These are phyloP conservation scores for Aspergillus leporis DNA, from an alignment of 495 filamentous ascomycete genomes.

Conservation along the genomic window DNA sequence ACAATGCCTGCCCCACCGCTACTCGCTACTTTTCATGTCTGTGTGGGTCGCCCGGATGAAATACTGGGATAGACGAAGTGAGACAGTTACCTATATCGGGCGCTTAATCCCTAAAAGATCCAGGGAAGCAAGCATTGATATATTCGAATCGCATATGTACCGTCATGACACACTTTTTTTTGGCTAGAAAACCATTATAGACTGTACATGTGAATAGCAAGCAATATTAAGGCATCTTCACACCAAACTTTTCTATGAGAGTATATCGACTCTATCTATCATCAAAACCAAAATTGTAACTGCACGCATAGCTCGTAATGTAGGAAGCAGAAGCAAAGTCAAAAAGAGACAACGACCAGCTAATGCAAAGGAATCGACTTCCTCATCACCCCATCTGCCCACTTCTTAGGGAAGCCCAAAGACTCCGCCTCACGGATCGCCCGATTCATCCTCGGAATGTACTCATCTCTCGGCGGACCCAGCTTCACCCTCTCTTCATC, in stretches of 20 bases:
- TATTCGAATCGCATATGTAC: not conserved
- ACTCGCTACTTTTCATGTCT: not conserved
- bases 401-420: conserved; percentile 56
- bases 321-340: not conserved
- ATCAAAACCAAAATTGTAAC: not conserved
- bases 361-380: conserved; percentile 49
- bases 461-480: conserved; percentile 57
- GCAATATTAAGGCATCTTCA: too few species aligned
- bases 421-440: conserved; percentile 61
- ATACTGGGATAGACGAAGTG: not conserved
- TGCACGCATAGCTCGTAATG: not conserved
- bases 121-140: not conserved
- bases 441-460: conserved; percentile 66
- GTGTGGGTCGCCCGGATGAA: not conserved
- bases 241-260: not conserved
- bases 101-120: not conserved
- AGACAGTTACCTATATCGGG: not conserved
- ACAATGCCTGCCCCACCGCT: not conserved
- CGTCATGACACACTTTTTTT: not conserved
- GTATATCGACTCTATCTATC: not conserved
- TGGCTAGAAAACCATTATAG: not conserved
- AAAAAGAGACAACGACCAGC: not conserved
- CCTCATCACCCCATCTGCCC: conserved; percentile 59
- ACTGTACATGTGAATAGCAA: not conserved
- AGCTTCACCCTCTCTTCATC: conserved; percentile 40